Base-by-base conservation (phyloP, 192 early-diverging fungal species). In the Podila clonocystis region DNA sequence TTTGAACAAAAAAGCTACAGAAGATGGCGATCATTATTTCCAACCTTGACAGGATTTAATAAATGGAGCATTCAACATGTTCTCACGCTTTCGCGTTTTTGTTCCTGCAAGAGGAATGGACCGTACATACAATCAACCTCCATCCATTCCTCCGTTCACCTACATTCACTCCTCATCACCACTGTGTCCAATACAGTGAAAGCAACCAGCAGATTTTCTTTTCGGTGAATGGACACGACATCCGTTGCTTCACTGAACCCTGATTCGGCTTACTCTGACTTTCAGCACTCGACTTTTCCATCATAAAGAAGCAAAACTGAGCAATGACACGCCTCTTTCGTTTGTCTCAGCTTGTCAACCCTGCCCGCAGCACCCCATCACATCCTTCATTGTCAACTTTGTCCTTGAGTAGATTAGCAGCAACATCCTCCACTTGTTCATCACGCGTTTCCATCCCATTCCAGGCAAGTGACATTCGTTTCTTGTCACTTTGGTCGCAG, bases 311-410 rank as follows among this genome's bases (percentile, higher is more conserved):
- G 26, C n/a, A 28, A 28, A 50, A 28, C 0, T 31, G 49, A 73
- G 62, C 72, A 65, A 73, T 73, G 72, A 60, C 72, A 28, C 65
- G 58, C 29, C 52, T 73, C 41, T 50, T 45, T 33, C 13, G 65
- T 38, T n/a, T 65, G 36, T 65, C 63, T 24, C 62, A 65, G 22
- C 62, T 65, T 52, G 6, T 52, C 24, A 72, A 72, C 29, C 64
- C 55, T 48, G n/a, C 72, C 20, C 62, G 26, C 57, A 29, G 58
- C n/a, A 50, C 20, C 55, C 49, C 55, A 58, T 61, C 57, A 22
- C 9, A 12, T 17, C 2, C 55, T 49, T 41, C 71, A 59, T 36
- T 22, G 22, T 29, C 57, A 9, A 9, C 55, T 3, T 26, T 33
- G 19, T 19, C 15, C n/a, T 4, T 12, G 28, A 7, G 52, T 34